Percentiles rank a stretch among this genome's conserved stretches.
Conservation (phyloP, 768 basidiomycete genomes). For the Amanita pallidorosea region DNA sequence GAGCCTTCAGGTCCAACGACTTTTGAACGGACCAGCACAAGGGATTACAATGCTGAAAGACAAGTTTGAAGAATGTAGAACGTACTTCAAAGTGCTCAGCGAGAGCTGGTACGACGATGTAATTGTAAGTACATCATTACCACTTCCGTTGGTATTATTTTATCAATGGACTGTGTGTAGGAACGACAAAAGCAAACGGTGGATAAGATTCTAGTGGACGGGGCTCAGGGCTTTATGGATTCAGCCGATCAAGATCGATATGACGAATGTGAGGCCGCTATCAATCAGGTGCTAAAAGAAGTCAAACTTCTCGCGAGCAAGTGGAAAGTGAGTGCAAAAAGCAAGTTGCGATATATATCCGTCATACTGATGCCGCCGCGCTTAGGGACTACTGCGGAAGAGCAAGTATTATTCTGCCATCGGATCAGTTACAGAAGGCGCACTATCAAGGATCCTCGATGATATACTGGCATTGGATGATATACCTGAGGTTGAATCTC, state of each 20-base stretch:
- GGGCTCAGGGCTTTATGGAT: conserved; percentile 56
- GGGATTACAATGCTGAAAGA: conserved; percentile 23
- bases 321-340: conserved; percentile 47
- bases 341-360: background rate
- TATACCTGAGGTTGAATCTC: conserved; percentile 83
- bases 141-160: background rate
- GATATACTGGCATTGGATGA: conserved; percentile 73
- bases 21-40: conserved; percentile 12
- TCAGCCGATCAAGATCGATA: conserved; percentile 65
- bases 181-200: conserved; percentile 34
- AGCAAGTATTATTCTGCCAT: conserved; percentile 63
- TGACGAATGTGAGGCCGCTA: conserved; percentile 62
- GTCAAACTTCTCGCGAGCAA: conserved; percentile 53
- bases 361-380: background rate
- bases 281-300: conserved; percentile 51
- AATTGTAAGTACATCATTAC: conserved; percentile 37
- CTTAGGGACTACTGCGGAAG: conserved; percentile 56
- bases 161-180: conserved; percentile 21
- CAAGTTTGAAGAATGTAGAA: conserved; percentile 39
- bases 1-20: conserved; percentile 35
- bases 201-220: conserved; percentile 33
- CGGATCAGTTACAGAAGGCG: conserved; percentile 60
- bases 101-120: conserved; percentile 65
- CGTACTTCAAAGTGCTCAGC: conserved; percentile 41
- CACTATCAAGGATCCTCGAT: conserved; percentile 53